Percentiles rank a stretch among this genome's conserved stretches.
phyloP scores from a whole-genome alignment of 2,329 filamentous ascomycete genomes.

The Pyrenochaeta sp. region DNA sequence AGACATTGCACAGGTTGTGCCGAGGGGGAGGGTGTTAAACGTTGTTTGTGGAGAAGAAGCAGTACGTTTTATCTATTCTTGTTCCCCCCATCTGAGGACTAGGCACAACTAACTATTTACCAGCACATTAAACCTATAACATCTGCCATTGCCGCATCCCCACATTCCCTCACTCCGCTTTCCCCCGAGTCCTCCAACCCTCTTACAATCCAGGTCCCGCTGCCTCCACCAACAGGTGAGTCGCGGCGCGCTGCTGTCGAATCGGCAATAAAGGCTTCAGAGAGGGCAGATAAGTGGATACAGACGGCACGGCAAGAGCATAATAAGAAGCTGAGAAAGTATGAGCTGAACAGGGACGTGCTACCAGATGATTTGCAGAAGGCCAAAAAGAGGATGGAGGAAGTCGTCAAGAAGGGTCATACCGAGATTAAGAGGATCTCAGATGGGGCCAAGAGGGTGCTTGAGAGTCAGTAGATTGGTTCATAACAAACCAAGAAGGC shows the following conservation, averaged over 20 bases:
- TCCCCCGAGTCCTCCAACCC: conserved; percentile 59
- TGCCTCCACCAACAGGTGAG: conserved; percentile 67
- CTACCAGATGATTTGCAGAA: conserved; percentile 61
- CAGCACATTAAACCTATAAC: conserved; percentile 65
- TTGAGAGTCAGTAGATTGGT: conserved; percentile 45
- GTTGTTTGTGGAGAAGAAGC: conserved; percentile 72
- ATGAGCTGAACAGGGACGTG: conserved; percentile 53
- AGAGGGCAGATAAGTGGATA: conserved; percentile 53
- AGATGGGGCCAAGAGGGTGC: conserved; percentile 58
- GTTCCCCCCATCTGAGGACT: too few relatives aligned
- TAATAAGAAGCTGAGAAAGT: conserved; percentile 58
- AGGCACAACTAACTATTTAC: conserved; percentile 3
- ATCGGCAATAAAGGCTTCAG: conserved; percentile 52
- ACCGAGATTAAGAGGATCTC: conserved; percentile 59
- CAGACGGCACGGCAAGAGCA: conserved; percentile 56
- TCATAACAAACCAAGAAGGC: neutral
- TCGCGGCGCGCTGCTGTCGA: conserved; percentile 55
- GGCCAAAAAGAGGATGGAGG: conserved; percentile 59
- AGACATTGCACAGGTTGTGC: conserved; percentile 73
- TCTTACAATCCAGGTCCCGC: conserved; percentile 62
- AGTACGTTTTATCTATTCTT: conserved; percentile 52
- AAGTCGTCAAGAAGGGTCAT: conserved; percentile 58
- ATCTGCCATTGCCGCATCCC: conserved; percentile 61
- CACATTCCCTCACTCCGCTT: conserved; percentile 61
- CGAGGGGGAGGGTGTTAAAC: conserved; percentile 68